These are phyloP conservation scores for Dioszegia hungarica DNA, from an alignment of 768 basidiomycete species.

Conservation along the genomic window DNA sequence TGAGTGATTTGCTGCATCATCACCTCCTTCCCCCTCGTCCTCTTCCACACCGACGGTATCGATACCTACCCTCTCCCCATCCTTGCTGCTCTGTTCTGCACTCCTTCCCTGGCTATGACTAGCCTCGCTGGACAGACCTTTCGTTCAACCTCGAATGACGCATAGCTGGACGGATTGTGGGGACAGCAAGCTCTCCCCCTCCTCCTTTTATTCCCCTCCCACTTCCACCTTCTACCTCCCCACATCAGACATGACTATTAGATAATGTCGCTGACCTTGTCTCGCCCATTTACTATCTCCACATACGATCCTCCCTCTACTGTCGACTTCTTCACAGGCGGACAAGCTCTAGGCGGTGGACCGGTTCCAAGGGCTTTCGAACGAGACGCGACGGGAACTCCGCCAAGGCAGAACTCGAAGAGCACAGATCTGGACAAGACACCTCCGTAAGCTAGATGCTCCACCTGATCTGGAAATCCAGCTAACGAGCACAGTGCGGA, in stretches of 20 bases:
- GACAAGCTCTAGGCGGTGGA: conserved; percentile 5
- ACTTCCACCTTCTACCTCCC: not conserved
- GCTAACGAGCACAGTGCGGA: not conserved
- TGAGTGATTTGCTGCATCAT: not conserved
- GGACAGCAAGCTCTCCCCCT: not conserved
- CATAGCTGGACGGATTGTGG: not conserved
- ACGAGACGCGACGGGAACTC: not conserved
- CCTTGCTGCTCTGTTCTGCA: not conserved
- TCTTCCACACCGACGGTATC: not conserved
- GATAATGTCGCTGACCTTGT: conserved; percentile 34
- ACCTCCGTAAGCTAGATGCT: conserved; percentile 24
- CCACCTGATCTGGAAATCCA: not conserved
- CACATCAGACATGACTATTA: not conserved
- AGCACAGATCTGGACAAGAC: conserved; percentile 19
- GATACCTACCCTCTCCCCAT: not conserved
- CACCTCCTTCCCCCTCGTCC: not conserved
- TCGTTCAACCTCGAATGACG: not conserved
- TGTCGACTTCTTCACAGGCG: conserved; percentile 13
- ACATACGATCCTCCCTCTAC: conserved; percentile 39
- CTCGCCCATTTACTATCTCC: conserved; percentile 21
- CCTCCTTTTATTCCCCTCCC: not conserved
- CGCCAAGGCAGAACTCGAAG: conserved; percentile 5
- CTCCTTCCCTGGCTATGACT: too few species aligned
- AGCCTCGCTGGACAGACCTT: not conserved
- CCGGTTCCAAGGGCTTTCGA: conserved; percentile 6